These are phyloP conservation scores for Lenzites betulinus DNA, from an alignment of 768 basidiomycete genomes.

Conservation along the genomic window DNA sequence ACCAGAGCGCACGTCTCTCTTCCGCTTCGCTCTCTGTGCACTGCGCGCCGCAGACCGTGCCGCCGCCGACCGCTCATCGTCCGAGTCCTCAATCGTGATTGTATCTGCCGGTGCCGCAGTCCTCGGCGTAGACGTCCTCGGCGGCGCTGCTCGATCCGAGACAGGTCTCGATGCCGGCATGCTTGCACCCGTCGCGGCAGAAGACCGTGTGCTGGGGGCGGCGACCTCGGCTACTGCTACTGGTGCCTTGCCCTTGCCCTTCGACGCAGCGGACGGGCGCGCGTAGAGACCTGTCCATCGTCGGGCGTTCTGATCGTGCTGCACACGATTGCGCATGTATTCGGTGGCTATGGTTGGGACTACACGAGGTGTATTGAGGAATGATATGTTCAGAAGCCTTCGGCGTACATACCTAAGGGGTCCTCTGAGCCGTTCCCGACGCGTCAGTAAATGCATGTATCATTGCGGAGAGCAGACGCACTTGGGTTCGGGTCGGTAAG, in stretches of 20 bases:
- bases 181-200: not conserved
- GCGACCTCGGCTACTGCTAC: not conserved
- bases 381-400: no score
- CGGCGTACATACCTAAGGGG: constrained; percentile 55
- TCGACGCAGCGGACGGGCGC: constrained; percentile 42
- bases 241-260: constrained; percentile 18
- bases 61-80: constrained; percentile 18
- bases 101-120: constrained; percentile 14
- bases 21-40: constrained; percentile 21
- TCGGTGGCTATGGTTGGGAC: constrained; percentile 75
- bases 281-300: constrained; percentile 80
- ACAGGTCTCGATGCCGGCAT: not conserved
- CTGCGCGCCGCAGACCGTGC: not conserved
- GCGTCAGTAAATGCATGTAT: constrained; percentile 14
- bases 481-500: constrained; percentile 94
- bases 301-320: constrained; percentile 76
- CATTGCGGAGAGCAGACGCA: constrained; percentile 39
- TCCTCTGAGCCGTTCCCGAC: constrained; percentile 48
- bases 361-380: constrained; percentile 24
- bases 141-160: not conserved
- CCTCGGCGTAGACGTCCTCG: not conserved
- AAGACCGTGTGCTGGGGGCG: not conserved
- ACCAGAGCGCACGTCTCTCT: constrained; percentile 17
- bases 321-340: constrained; percentile 61
- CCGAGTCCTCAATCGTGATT: constrained; percentile 33